These are phyloP conservation scores for Ambispora gerdemannii DNA, from an alignment of 192 early-diverging fungal genomes.

Conservation along the genomic window DNA sequence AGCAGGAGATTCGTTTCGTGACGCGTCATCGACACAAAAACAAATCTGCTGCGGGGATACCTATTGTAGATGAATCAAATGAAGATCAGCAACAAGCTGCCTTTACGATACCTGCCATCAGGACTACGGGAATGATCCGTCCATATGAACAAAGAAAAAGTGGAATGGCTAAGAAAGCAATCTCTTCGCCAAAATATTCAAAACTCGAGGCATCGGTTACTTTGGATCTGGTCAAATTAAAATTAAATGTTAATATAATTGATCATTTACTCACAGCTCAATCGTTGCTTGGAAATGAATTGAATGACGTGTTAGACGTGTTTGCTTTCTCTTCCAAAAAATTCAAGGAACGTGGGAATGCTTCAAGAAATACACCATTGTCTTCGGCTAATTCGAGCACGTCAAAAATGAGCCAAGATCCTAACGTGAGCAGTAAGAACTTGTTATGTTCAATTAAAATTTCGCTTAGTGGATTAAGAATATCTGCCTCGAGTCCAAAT, in stretches of 20 bases:
- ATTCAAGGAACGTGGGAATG: constrained; percentile 1
- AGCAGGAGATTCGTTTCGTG: constrained; percentile 55
- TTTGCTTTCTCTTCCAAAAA: constrained; percentile 50
- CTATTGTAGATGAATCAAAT: constrained; percentile 2
- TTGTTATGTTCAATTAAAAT: constrained; percentile 60
- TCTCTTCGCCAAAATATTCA: constrained; percentile 33
- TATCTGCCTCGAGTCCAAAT: constrained; percentile 61
- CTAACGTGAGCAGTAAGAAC: too few species aligned
- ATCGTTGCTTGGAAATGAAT: constrained; percentile 66
- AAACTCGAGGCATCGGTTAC: constrained; percentile 51
- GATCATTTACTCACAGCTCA: constrained; percentile 80
- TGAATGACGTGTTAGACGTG: constrained; percentile 71
- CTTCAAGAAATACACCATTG: neutral
- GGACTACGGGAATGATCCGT: constrained; percentile 42
- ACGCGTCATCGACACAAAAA: constrained; percentile 36
- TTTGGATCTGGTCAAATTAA: constrained; percentile 52
- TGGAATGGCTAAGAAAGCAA: constrained; percentile 17
- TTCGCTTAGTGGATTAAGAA: constrained; percentile 53
- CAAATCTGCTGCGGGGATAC: constrained; percentile 12
- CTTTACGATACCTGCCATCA: constrained; percentile 57
- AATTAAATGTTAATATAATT: constrained; percentile 63
- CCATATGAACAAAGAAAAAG: constrained; percentile 36
- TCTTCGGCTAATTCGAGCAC: neutral
- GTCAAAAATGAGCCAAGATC: neutral
- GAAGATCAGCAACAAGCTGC: constrained; percentile 41